Percentiles rank a stretch among this genome's conserved stretches.
These are phyloP conservation scores for Aspergillus unguis DNA, from an alignment of 2,329 filamentous ascomycete species.

Conservation along the genomic window DNA sequence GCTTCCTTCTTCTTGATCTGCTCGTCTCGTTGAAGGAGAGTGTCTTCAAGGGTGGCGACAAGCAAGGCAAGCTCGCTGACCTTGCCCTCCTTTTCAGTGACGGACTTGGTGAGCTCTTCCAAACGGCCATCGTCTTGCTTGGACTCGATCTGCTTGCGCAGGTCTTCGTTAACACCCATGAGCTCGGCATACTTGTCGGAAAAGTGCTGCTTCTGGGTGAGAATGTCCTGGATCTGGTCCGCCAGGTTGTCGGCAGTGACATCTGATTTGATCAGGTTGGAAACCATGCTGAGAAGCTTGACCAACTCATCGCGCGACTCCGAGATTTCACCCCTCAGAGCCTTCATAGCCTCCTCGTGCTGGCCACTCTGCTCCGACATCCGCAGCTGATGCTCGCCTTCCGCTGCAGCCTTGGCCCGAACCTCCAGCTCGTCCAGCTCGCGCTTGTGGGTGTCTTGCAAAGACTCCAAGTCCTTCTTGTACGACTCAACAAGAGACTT, in stretches of 20 bases:
- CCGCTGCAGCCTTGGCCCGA: constrained; percentile 33
- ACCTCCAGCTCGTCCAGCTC: constrained; percentile 41
- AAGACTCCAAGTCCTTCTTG: constrained; percentile 50
- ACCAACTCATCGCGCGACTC: constrained; percentile 65
- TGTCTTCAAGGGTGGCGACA: constrained; percentile 47
- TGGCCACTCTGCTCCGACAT: constrained; percentile 53
- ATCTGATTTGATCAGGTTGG: constrained; percentile 42
- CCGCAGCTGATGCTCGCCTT: constrained; percentile 37
- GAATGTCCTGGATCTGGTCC: constrained; percentile 59
- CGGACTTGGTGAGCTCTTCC: constrained; percentile 39
- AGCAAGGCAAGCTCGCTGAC: constrained; percentile 53
- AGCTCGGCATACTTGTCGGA: constrained; percentile 43
- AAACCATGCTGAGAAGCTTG: constrained; percentile 62
- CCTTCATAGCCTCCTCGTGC: constrained; percentile 58
- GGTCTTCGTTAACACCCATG: constrained; percentile 38
- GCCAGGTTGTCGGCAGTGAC: constrained; percentile 57
- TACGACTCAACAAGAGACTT: constrained; percentile 54
- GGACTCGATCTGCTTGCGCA: constrained; percentile 36
- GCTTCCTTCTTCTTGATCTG: constrained; percentile 47
- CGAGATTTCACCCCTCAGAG: constrained; percentile 60
- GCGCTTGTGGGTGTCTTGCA: constrained; percentile 52
- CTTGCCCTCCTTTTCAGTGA: constrained; percentile 49
- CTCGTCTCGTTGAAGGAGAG: constrained; percentile 43
- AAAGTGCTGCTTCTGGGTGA: constrained; percentile 43
- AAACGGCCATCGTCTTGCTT: constrained; percentile 37